These are phyloP conservation scores for Lachancea dasiensis DNA, from an alignment of 805 yeast species.

Conservation along the genomic window DNA sequence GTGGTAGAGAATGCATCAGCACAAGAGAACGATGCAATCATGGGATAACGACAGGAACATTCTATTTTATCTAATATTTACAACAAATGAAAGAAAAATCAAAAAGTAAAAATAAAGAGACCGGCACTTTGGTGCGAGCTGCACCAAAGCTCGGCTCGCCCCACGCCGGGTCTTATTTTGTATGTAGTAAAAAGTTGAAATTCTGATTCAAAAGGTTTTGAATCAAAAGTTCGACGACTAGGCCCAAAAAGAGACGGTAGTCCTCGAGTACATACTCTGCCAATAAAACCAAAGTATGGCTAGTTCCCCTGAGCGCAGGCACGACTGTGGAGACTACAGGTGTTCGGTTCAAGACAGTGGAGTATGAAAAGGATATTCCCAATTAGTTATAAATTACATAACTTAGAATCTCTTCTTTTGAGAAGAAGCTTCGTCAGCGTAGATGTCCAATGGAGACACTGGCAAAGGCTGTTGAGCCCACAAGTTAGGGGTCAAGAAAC, in stretches of 20 bases:
- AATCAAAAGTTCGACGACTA: neutral
- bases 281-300: too few species aligned
- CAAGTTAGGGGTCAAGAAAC: conserved; percentile 99
- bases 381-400: conserved; percentile 5
- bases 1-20: conserved; percentile 62
- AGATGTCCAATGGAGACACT: conserved; percentile 92
- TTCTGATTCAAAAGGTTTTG: conserved; percentile 7
- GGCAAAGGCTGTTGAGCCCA: conserved; percentile 84
- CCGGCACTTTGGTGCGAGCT: neutral
- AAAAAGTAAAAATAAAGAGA: conserved; percentile 14
- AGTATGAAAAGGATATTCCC: neutral
- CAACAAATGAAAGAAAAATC: conserved; percentile 8
- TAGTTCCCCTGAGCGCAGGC: too few species aligned
- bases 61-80: conserved; percentile 8
- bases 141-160: conserved; percentile 7
- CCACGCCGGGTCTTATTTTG: neutral
- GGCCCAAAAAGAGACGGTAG: neutral
- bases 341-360: neutral
- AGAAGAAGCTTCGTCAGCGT: conserved; percentile 76
- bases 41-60: conserved; percentile 14
- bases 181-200: conserved; percentile 1
- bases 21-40: conserved; percentile 35
- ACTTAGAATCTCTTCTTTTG: conserved; percentile 70
- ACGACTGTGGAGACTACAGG: too few species aligned
- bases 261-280: too few species aligned